Base-by-base conservation (phyloP, 1,284 basidiomycete genomes). In the Sporisorium sorghi region DNA sequence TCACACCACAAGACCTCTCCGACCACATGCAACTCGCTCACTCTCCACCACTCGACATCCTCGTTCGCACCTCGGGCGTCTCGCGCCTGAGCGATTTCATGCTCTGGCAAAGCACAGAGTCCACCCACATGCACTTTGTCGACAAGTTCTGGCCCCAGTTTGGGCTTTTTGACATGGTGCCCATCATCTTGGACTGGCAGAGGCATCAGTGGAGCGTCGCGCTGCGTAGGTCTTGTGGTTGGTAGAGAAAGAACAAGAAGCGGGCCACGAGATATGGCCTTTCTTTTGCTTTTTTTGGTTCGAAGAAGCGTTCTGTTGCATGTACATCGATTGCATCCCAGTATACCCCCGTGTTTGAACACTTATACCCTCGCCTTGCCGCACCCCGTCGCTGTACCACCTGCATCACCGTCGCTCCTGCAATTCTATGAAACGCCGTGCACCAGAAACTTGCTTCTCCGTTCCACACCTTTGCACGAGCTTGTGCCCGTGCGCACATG, bases 131-230 rank as follows among this genome's bases (percentile, higher is more conserved):
- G n/a, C 93, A 98, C 83, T 96, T 97, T 85, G 89, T 91, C n/a
- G 86, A 90, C 33, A 90, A 90, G 0, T 96, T 92, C 83, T 99
- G 97, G 97, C 97, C 97, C 0, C 91, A 95, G 62, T 97, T 98
- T 83, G 93, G 94, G 2, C 84, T 98, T 6, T 87, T 89, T 57
- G 93, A 99, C 78, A 90, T 97, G 81, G 85, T 94, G 23, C 92
- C 93, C 1, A 90, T 97, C 63, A 83, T 97, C 17, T 86, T 97
- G 19, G 90, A 91, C 51, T 97, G 92, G 85, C 94, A 97, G 84
- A 88, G 90, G 2, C 50, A 67, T 12, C 53, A 62, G 54, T 73
- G 71, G 71, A 42, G 44, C 6, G 39, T 46, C 5, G 11, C 57
- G 28, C 46, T 73, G 7, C 42, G 58, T 11, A 65, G 46, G 42